These are phyloP conservation scores for Stachybotrys elegans DNA, from an alignment of 2,329 filamentous ascomycete genomes.

Conservation along the genomic window DNA sequence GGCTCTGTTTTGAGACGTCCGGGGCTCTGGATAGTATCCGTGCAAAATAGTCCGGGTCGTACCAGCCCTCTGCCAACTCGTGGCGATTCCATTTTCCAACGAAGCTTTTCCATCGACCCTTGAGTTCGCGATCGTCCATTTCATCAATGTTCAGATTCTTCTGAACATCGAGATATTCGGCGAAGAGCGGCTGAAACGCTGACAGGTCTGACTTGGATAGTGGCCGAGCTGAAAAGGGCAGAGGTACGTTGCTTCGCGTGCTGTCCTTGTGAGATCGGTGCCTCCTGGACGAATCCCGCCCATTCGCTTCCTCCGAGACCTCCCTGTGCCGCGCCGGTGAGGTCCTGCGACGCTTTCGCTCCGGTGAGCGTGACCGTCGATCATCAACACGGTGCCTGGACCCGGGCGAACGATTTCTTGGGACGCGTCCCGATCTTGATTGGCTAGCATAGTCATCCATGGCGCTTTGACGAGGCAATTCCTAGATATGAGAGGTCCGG, in stretches of 20 bases:
- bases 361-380: conserved; percentile 8
- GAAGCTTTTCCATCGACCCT: conserved; percentile 92
- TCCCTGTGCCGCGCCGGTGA: conserved; percentile 8
- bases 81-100: conserved; percentile 85
- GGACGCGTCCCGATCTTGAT: no score
- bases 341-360: conserved; percentile 8
- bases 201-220: conserved; percentile 66
- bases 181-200: conserved; percentile 66
- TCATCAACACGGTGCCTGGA: conserved; percentile 3
- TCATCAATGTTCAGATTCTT: conserved; percentile 67
- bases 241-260: no score
- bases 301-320: conserved; percentile 1
- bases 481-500: no score
- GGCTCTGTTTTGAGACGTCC: conserved; percentile 6
- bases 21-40: conserved; percentile 25
- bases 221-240: conserved; percentile 62
- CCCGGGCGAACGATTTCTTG: conserved; percentile 1
- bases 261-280: conserved; percentile 14
- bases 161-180: conserved; percentile 82
- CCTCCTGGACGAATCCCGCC: conserved; percentile 12
- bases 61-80: conserved; percentile 88
- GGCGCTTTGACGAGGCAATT: no score
- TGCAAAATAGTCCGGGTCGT: conserved; percentile 68
- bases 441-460: no score
- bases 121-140: conserved; percentile 69